phyloP scores from a whole-genome alignment of 208 protist species.

The Leishmania martiniquensis region DNA sequence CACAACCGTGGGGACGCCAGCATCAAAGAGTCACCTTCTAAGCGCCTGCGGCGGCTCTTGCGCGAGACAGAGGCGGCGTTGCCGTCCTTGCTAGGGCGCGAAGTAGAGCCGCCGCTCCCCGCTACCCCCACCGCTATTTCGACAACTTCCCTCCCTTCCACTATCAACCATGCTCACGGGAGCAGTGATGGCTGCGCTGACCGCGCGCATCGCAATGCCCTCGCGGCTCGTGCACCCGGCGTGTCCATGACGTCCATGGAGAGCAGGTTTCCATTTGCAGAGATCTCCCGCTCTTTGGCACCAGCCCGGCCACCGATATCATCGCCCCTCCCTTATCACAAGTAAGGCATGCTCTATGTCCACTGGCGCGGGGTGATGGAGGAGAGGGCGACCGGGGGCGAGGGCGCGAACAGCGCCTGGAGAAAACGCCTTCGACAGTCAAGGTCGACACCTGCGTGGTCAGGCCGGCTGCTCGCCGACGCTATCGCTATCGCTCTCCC shows the following conservation, averaged over 20 bases:
- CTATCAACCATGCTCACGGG: neutral
- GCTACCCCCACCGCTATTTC: neutral
- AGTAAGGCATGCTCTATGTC: neutral
- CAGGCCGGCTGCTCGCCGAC: neutral
- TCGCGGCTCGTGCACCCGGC: neutral
- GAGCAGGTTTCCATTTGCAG: neutral
- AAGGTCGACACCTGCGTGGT: neutral
- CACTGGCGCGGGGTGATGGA: neutral
- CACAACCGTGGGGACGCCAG: neutral
- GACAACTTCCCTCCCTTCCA: neutral
- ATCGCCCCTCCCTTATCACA: neutral
- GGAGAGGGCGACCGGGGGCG: neutral
- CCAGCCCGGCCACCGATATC: conserved; percentile 9
- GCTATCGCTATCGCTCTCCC: neutral
- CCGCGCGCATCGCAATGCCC: neutral
- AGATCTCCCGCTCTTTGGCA: neutral
- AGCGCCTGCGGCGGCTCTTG: conserved; percentile 17
- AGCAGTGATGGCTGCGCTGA: neutral
- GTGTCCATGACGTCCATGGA: neutral
- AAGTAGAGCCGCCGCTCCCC: neutral
- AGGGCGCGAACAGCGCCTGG: neutral
- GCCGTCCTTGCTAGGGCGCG: conserved; percentile 1
- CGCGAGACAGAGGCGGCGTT: conserved; percentile 16
- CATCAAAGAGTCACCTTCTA: conserved; percentile 8
- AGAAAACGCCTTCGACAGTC: neutral